A percentile compares a stretch with the other conserved stretches of the same genome.
phyloP scores from a whole-genome alignment of 2,329 filamentous ascomycete species.

The Leptosphaerulina australis region DNA sequence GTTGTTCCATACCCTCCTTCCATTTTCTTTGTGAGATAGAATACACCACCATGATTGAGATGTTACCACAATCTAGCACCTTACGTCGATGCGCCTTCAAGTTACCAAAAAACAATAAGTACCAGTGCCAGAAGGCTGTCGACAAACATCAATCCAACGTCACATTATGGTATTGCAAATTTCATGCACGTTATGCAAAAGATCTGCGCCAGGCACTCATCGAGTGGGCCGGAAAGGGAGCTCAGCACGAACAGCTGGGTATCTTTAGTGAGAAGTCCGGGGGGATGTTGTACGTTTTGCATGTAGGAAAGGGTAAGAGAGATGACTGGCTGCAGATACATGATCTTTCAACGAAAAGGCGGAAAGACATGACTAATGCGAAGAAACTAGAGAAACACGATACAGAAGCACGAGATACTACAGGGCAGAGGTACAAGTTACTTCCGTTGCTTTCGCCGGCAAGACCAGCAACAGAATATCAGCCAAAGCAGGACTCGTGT shows the following conservation, averaged over 20 bases:
- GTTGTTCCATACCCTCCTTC: not conserved
- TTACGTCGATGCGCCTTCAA: slow-evolving; percentile 20
- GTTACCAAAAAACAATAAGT: slow-evolving; percentile 18
- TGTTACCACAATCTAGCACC: not conserved
- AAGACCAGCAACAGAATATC: no score
- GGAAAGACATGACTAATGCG: not conserved
- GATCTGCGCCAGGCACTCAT: slow-evolving; percentile 16
- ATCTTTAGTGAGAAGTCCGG: slow-evolving; percentile 5
- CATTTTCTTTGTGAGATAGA: not conserved
- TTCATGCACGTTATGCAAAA: slow-evolving; percentile 18
- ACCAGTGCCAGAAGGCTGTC: slow-evolving; percentile 18
- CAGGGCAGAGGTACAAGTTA: no score
- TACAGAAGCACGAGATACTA: no score
- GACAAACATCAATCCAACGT: slow-evolving; percentile 9
- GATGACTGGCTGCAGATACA: not conserved
- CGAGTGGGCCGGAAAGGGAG: slow-evolving; percentile 13
- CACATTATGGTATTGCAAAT: slow-evolving; percentile 13
- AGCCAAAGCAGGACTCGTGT: no score
- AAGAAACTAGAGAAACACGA: not conserved
- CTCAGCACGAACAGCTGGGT: slow-evolving; percentile 14
- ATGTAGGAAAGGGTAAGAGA: not conserved
- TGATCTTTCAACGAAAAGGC: not conserved
- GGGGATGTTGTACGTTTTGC: slow-evolving; percentile 10
- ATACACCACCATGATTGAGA: not conserved
- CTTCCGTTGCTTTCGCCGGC: no score